Evolutionary conservation across 2,329 filamentous ascomycete species (phyloP).

Genomic region (Aspergillus udagawae): DNA sequence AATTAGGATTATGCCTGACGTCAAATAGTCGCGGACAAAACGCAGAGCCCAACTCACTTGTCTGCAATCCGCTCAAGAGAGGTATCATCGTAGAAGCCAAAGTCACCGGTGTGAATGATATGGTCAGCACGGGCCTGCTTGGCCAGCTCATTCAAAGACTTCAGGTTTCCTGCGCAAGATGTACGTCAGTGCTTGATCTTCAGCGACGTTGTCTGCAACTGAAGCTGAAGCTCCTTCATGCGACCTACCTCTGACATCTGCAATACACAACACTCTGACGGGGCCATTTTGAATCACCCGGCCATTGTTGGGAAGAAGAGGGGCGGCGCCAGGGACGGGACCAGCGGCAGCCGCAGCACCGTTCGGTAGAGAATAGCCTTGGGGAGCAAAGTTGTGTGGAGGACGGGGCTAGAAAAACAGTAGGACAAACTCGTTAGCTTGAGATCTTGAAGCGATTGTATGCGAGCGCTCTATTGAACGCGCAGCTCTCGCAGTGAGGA

Average conservation of each 20-base stretch:
- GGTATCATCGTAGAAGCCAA: conserved; percentile 96
- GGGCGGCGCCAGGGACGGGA: conserved; percentile 44
- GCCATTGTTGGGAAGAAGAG: conserved; percentile 49
- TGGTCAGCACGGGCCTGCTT: conserved; percentile 93
- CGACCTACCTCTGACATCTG: conserved; percentile 47
- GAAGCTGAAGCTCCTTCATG: conserved; percentile 8
- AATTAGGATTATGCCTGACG: conserved; percentile 11
- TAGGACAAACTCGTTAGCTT: conserved; percentile 19
- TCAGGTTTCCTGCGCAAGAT: conserved; percentile 70
- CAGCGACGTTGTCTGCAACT: background rate
- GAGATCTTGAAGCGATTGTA: conserved; percentile 2
- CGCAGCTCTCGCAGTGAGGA: conserved; percentile 17
- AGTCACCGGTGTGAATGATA: conserved; percentile 98
- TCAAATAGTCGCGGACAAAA: conserved; percentile 5
- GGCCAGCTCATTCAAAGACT: conserved; percentile 92
- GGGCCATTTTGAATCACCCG: conserved; percentile 47
- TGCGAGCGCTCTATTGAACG: conserved; percentile 5
- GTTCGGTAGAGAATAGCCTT: conserved; percentile 46
- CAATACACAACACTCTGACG: conserved; percentile 47
- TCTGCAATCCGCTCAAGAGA: conserved; percentile 96
- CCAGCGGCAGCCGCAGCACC: conserved; percentile 36
- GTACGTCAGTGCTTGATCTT: conserved; percentile 11
- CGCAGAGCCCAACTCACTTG: conserved; percentile 63
- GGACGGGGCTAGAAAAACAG: conserved; percentile 36
- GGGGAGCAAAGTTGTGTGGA: conserved; percentile 40